Base-by-base conservation (phyloP, 2,329 filamentous ascomycete genomes). In the Penicillium sp. region DNA sequence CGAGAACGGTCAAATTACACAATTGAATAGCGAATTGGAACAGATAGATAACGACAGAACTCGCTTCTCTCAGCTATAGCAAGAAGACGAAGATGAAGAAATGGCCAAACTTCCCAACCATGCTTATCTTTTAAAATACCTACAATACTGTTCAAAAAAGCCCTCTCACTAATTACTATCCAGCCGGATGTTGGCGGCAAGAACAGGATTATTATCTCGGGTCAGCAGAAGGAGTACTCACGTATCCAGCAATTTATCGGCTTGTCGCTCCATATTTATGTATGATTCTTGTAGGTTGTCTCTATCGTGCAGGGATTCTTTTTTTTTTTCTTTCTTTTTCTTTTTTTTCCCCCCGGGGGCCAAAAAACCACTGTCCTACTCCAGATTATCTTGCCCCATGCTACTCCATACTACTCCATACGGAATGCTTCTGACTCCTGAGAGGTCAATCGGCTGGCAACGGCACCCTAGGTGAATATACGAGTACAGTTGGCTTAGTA, bases 1-100 rank as follows among this genome's bases (percentile, higher is more conserved):
- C 45, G 24, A 49, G 15, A 30, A 49, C 45, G 45, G 45, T 30
- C 24, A 9, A 49, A 28, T 49, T n/a, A 49, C 24, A 49, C 45
- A 30, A 49, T 49, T 4, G 8, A 49, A 49, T 28, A n/a, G 24
- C 17, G 15, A 49, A 49, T 30, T 28, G 17, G 26, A n/a, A 10
- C 22, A 2, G 8, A 5, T 22, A 28, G 24, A 30, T 28, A 49
- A 49, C 45, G 45, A 10, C 6, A 9, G 15, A n/a, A 9, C 15
- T 19, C 3, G 7, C 4, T 30, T 10, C 24, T n/a, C 26, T 30
- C 15, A 30, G 6, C 9, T n/a, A 10, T 9, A 28, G 15, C 15
- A 7, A 13, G 35, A 37, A 13, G 12, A 13, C 4, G 35, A 19
- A 9, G 44, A 47, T 10, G 24, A 6, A 17, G 7, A 28, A 8